phyloP scores from a whole-genome alignment of 2,329 filamentous ascomycete species.

The Aspergillus vadensis region DNA sequence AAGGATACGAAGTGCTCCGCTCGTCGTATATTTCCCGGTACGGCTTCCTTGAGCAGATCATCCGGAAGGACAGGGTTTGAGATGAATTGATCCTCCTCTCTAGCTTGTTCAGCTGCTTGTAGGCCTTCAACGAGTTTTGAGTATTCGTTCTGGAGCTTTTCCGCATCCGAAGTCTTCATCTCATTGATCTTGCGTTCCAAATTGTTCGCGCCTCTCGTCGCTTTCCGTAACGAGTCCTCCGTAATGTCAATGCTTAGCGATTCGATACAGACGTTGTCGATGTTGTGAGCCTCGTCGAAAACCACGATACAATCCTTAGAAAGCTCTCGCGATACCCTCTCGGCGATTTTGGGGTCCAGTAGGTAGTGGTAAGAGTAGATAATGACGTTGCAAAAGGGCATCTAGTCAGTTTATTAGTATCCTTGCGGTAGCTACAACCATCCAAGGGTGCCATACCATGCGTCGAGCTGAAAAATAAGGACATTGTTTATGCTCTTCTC shows the following conservation, averaged over 20 bases:
- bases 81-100: conserved; percentile 96
- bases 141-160: conserved; percentile 93
- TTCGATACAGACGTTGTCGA: conserved; percentile 99
- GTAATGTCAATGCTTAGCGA: conserved; percentile 95
- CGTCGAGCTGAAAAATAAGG: conserved; percentile 94
- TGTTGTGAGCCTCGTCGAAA: conserved; percentile 98
- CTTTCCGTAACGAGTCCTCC: conserved; percentile 89
- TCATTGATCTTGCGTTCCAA: conserved; percentile 87
- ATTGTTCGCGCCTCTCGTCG: conserved; percentile 85
- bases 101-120: conserved; percentile 81
- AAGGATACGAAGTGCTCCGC: conserved; percentile 97
- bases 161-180: conserved; percentile 93
- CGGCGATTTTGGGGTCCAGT: conserved; percentile 95
- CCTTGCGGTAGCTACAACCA: not conserved
- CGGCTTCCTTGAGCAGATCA: conserved; percentile 90
- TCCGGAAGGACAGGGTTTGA: conserved; percentile 91
- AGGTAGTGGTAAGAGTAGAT: conserved; percentile 99
- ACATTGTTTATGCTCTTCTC: conserved; percentile 94
- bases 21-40: conserved; percentile 92
- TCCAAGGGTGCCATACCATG: conserved; percentile 64
- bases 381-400: conserved; percentile 99
- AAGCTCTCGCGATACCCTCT: conserved; percentile 89
- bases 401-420: conserved; percentile 55
- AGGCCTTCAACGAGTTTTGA: conserved; percentile 92
- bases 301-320: conserved; percentile 99